Base-by-base conservation (phyloP, 176 grass and related monocot species). In the Triticum timopheevii region DNA sequence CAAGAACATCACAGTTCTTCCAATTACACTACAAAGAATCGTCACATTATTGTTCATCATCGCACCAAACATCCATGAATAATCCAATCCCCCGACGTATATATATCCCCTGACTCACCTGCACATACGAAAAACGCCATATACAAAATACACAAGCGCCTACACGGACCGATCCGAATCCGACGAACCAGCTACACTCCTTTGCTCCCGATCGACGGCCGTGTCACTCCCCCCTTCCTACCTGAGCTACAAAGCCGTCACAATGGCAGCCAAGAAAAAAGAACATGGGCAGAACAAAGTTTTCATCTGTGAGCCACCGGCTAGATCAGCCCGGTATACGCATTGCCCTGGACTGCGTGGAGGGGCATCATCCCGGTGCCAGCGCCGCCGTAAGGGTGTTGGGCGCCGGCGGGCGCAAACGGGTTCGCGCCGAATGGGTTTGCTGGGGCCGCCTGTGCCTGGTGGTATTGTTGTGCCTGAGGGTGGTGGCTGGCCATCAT, bases 361-460 rank as follows among this genome's bases (percentile, higher is more conserved):
- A 94, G 77, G 31, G 93, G 88, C 88, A 92, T 89, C 69, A 89
- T 90, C 23, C 84, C 89, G 19, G 87, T 88, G 47, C 74, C 89
- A 64, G 84, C 39, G 73, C 84, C 91, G 44, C 84, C 93, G 74
- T 96, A 94, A 1, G 90, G 90, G 63, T 85, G 77, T 8, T 83
- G 76, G 16, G 65, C 70, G 15, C 69, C 72, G n/a, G 73, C 69
- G n/a, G 89, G 10, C 24, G 89, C 58, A 45, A 91, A 90, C 2
- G 94, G 86, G 86, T 95, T 98, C 27, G 74, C 74, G 10, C 90
- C 93, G 69, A 98, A 95, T 3, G 93, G 94, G 89, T 99, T 99
- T 5, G 73, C 68, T 3, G 89, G 76, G 62, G 36, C 59, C 52
- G 52, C 75, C 52, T 92, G 92, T 23, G 69, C 52, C 12, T 89